phyloP scores from a whole-genome alignment of 2,329 filamentous ascomycete species.

The Pseudocercospora ulei region DNA sequence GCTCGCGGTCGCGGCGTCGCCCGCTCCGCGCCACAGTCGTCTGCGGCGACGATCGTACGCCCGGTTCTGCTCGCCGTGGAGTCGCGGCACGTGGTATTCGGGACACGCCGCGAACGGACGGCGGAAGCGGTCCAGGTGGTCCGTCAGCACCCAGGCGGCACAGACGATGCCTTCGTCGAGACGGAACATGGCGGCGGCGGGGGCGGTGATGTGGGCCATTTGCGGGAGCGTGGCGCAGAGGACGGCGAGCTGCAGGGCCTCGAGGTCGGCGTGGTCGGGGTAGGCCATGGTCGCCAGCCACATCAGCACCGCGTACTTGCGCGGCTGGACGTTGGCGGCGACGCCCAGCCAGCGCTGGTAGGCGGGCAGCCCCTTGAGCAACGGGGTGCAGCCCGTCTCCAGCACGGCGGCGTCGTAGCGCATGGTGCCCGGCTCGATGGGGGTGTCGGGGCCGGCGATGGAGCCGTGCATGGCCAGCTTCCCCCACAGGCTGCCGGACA shows the following conservation, averaged over 20 bases:
- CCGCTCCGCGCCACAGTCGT: not conserved
- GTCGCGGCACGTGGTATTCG: too few relatives aligned
- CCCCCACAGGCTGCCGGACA: constrained; percentile 6
- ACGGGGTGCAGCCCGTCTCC: constrained; percentile 2
- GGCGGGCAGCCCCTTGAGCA: constrained; percentile 12
- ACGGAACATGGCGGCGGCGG: too few relatives aligned
- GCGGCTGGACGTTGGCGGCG: not conserved
- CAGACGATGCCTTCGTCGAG: too few relatives aligned
- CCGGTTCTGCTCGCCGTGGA: too few relatives aligned
- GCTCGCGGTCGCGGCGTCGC: not conserved
- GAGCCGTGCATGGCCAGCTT: too few relatives aligned
- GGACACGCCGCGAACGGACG: too few relatives aligned
- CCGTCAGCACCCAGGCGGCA: too few relatives aligned
- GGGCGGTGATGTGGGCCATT: not conserved
- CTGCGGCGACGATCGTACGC: not conserved
- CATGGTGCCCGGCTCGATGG: constrained; percentile 4
- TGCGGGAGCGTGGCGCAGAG: too few relatives aligned
- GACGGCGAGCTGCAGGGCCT: constrained; percentile 38
- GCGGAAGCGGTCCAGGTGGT: too few relatives aligned
- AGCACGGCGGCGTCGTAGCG: constrained; percentile 15
- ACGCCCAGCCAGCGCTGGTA: constrained; percentile 13
- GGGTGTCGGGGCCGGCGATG: too few relatives aligned
- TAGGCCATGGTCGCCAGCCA: constrained; percentile 40
- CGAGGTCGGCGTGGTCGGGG: constrained; percentile 34
- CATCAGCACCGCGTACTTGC: constrained; percentile 19